phyloP scores from a whole-genome alignment of 1,284 basidiomycete genomes.

The Grifola frondosa region DNA sequence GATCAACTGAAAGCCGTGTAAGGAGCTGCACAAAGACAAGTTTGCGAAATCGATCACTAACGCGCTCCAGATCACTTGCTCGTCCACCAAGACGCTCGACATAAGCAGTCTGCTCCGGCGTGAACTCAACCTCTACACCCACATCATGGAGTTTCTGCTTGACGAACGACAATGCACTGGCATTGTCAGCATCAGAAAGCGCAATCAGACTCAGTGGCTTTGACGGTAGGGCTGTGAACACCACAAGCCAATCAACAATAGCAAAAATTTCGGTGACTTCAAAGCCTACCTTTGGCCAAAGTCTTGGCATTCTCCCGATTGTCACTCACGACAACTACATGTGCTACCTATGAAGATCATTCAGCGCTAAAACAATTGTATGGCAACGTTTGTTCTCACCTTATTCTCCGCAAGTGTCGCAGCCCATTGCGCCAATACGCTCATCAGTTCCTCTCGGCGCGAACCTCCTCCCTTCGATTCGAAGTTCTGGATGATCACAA shows the following conservation, averaged over 20 bases:
- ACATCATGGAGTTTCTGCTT: conserved; percentile 74
- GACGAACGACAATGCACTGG: conserved; percentile 80
- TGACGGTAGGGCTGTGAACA: conserved; percentile 70
- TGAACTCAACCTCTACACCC: conserved; percentile 51
- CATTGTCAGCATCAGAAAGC: conserved; percentile 83
- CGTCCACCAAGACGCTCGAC: conserved; percentile 83
- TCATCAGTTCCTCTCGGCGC: conserved; percentile 73
- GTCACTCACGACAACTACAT: conserved; percentile 90
- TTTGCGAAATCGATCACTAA: conserved; percentile 36
- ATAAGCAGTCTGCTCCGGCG: conserved; percentile 50
- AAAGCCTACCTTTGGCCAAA: conserved; percentile 67
- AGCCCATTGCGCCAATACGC: conserved; percentile 84
- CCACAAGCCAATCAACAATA: neutral
- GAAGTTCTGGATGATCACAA: conserved; percentile 86
- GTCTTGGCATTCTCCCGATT: conserved; percentile 86
- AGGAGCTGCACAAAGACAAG: neutral
- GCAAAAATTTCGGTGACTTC: neutral
- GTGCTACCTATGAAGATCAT: conserved; percentile 62
- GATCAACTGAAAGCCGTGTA: conserved; percentile 55
- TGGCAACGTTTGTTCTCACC: conserved; percentile 40
- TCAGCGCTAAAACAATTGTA: conserved; percentile 10
- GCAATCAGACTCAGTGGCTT: conserved; percentile 81
- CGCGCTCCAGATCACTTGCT: conserved; percentile 82
- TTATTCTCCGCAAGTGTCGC: conserved; percentile 79
- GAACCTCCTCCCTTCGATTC: conserved; percentile 57